Base-by-base conservation (phyloP, 768 basidiomycete genomes). In the Kwoniella bestiolae region DNA sequence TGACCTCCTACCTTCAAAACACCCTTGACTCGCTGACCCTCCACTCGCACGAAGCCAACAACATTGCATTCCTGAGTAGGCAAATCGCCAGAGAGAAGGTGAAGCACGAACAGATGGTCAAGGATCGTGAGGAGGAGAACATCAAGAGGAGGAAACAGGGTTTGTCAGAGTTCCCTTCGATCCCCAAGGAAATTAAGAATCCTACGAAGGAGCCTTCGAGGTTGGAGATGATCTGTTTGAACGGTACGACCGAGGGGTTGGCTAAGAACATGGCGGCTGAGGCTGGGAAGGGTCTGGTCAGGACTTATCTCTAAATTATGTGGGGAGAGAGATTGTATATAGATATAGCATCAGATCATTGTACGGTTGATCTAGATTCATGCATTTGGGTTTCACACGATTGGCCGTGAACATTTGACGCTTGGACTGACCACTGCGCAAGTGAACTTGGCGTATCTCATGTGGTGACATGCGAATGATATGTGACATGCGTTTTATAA, bases 101-200 rank as follows among this genome's bases (percentile, higher is more conserved):
- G 47, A 87, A 87, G 66, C 91, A 91, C 55, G 94, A 96, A 61
- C 84, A 85, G 58, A 89, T 89, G 76, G 82, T 94, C 59, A 85
- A 86, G 73, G 94, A 93, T 82, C 87, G 92, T 61, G 91, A 89
- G 78, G 94, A 95, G 79, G 94, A 96, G 82, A 95, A 91, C 75
- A 85, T 85, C 38, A 83, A 83, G 56, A 86, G 94, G 47, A 85
- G 90, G 67, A 88, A 87, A 41, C 91, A 93, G 75, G 94, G 94
- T 12, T 83, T 94, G 56, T 86, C 87, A 26, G 91, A 94, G 68
- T 84, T 94, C 29, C 93, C 94, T 1, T 90, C 92, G 80, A 91
- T 95, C 78, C 90, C 92, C 73, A 86, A 92, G 34, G 85, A 86
- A 74, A 85, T 92, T 67, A 76, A 93, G 77, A 93, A 92, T 85